Base-by-base conservation (phyloP, 2,329 filamentous ascomycete genomes). In the Botrytis cinerea region DNA sequence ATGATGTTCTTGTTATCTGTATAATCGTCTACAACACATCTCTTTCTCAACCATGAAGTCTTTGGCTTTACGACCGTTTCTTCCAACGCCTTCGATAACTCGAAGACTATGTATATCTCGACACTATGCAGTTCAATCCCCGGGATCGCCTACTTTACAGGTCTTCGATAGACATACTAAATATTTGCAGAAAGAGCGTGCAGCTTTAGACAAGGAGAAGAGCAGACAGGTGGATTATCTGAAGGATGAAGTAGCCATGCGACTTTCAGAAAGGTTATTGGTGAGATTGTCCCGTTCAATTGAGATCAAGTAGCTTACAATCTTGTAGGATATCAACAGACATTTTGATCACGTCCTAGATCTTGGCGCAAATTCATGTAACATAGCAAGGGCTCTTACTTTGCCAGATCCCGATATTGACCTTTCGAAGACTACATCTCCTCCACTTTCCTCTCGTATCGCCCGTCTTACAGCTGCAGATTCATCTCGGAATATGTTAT, bases 321-420 rank as follows among this genome's bases (percentile, higher is more conserved):
- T 69, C 35, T 28, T 73, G 63, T 76, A 95, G 93, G 95, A 98
- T 81, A 97, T 99, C 85, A 97, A 97, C 79, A 92, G 96, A 46
- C 87, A 90, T 73, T 98, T 97, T 79, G 89, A 92, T 62, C 87
- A 89, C 77, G 94, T 94, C 38, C 92, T 99, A 75, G 96, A 99
- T 82, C 90, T 98, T 46, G 96, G 96, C 75, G 95, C 96, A 75
- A 97, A 98, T 82, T 93, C 95, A 75, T 98, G 95, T 87, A 97
- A 98, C 83, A 90, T 99, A 75, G 95, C 95, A 32, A 90, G 92
- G 75, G 92, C 93, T 73, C 87, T 98, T 63, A 92, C 91, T 78
- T 85, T 90, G 76, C 86, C 90, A 73, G 90, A 93, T 80, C 89
- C 90, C 1, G 90, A 93, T 79, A 87, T 86, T 12, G 84, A 86